Percentiles rank a stretch among this genome's conserved stretches.
These are phyloP conservation scores for Tripterygium wilfordii DNA, from an alignment of 177 flowering plant genomes.

Conservation along the genomic window DNA sequence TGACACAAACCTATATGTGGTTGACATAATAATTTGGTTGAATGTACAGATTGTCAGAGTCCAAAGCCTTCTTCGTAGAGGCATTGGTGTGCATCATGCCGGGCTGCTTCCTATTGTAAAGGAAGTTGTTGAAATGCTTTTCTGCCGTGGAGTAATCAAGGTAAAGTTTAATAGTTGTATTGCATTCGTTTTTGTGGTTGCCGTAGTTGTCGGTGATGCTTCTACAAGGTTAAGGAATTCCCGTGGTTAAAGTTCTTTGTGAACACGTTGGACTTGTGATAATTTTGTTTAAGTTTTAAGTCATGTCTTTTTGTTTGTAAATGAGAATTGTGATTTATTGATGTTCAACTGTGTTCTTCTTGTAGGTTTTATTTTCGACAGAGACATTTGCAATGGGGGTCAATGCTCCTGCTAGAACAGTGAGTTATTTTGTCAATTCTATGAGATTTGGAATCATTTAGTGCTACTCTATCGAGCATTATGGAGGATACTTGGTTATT, in stretches of 20 bases:
- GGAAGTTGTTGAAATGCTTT: conserved; percentile 99
- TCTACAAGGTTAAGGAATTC: conserved; percentile 2
- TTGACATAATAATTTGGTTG: not conserved
- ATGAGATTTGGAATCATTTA: no score
- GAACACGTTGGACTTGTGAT: no score
- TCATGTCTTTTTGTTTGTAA: no score
- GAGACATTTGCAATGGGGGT: conserved; percentile 99
- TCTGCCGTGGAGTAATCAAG: conserved; percentile 95
- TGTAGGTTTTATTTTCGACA: conserved; percentile 88
- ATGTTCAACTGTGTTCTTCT: conserved; percentile 8
- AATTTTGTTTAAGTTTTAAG: no score
- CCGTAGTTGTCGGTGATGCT: not conserved
- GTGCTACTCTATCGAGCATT: no score
- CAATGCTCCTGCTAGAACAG: conserved; percentile 99
- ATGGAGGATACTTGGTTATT: no score
- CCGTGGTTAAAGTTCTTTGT: not conserved
- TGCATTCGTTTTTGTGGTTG: not conserved
- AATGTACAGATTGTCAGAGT: conserved; percentile 72
- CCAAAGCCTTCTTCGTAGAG: conserved; percentile 80
- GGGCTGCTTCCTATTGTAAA: conserved; percentile 98
- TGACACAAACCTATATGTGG: not conserved
- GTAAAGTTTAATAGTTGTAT: conserved; percentile 29
- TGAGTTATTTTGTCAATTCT: conserved; percentile 25
- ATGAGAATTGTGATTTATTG: not conserved
- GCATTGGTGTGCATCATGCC: conserved; percentile 98